Evolutionary conservation across 768 basidiomycete genomes (phyloP).

Genomic region (Calocera viscosa): DNA sequence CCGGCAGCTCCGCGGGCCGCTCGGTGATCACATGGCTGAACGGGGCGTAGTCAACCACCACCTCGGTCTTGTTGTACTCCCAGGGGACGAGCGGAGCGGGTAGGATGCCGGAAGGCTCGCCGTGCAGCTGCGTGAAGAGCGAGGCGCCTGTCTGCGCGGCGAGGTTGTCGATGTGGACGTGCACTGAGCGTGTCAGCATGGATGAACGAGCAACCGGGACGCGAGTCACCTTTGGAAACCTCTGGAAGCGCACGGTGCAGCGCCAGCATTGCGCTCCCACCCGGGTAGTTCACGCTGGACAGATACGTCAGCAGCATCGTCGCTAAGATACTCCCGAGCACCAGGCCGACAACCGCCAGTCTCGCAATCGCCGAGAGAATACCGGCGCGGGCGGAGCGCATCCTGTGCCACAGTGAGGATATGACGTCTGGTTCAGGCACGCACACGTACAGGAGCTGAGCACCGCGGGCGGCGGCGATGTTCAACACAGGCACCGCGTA

Average conservation of each 20-base stretch:
- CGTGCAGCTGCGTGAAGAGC: slow-evolving; percentile 63
- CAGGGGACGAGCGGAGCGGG: slow-evolving; percentile 28
- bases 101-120: slow-evolving; percentile 39
- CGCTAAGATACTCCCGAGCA: slow-evolving; percentile 41
- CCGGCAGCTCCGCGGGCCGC: not conserved
- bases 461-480: slow-evolving; percentile 57
- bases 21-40: slow-evolving; percentile 12
- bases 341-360: slow-evolving; percentile 35
- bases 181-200: slow-evolving; percentile 29
- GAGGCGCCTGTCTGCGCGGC: slow-evolving; percentile 85
- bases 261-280: slow-evolving; percentile 47
- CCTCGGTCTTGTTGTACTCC: slow-evolving; percentile 77
- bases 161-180: slow-evolving; percentile 72
- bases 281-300: slow-evolving; percentile 77
- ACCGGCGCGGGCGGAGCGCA: slow-evolving; percentile 17
- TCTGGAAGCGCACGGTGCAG: not conserved
- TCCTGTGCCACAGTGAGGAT: slow-evolving; percentile 6
- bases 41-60: not conserved
- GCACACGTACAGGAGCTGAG: slow-evolving; percentile 47
- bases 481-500: slow-evolving; percentile 78
- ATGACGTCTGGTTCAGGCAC: slow-evolving; percentile 7
- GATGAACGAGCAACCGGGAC: not conserved
- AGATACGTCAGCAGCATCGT: slow-evolving; percentile 44
- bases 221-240: slow-evolving; percentile 18
- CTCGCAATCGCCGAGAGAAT: slow-evolving; percentile 37